Base-by-base conservation (phyloP, 306 rosid species). In the Benincasa hispida region DNA sequence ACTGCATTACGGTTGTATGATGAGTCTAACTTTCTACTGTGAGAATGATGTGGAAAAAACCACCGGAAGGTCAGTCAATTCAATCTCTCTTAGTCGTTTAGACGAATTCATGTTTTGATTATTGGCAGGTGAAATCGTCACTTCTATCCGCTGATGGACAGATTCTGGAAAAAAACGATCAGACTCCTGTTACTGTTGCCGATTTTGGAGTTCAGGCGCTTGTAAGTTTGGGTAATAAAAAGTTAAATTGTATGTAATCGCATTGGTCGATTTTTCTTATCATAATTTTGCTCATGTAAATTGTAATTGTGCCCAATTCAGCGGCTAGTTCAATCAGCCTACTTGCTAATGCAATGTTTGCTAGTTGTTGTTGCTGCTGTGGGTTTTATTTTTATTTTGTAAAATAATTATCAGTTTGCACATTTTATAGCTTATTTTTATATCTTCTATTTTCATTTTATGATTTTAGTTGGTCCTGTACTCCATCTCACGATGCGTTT, bases 131-230 rank as follows among this genome's bases (percentile, higher is more conserved):
- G 63, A 87, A 92, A 81, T 76, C 95, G 51, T 88, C 91, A 21
- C 58, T 90, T 32, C 80, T 83, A 68, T 83, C 87, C 4, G 77
- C 75, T 72, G 84, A 76, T 45, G 87, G 86, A 6, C 85, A 81
- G 63, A 53, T 87, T 78, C 69, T 85, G 39, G 95, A 86, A 39
- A 94, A 91, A 84, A 84, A 47, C 53, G 97, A 94, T 72, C 88
- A 84, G 72, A 87, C 96, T 80, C 96, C 92, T 0, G 98, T 91
- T 32, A 94, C 97, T 18, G 89, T 91, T 39, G 97, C 98, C n/a
- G 97, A 90, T 84, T 94, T 89, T 77, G 94, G 96, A 55, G 96
- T 91, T 53, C 97, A 94, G 80, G 98, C 96, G 54, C 96, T 94
- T 77, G 83, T 94, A 72, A 94, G 98, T 87, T 85, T 94, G 82